A percentile compares a stretch with the other conserved stretches of the same genome.
phyloP scores from a whole-genome alignment of 192 early-diverging fungal species.

The Podila verticillata region DNA sequence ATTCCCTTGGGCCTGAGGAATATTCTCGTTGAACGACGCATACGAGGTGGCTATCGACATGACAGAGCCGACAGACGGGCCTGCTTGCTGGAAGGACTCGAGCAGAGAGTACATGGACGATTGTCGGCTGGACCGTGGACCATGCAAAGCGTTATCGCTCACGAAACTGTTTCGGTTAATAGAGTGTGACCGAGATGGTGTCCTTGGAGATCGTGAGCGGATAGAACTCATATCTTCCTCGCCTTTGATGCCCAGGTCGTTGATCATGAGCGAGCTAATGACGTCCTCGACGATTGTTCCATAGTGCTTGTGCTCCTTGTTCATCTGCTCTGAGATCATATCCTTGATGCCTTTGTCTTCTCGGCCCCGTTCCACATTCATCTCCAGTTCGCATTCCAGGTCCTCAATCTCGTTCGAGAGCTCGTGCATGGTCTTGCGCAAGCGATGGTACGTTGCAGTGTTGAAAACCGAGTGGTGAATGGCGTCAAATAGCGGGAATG shows the following conservation, averaged over 20 bases:
- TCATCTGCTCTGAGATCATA: neutral
- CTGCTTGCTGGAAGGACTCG: neutral
- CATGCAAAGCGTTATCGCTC: slow-evolving; percentile 15
- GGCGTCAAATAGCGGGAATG: slow-evolving; percentile 54
- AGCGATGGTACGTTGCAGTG: slow-evolving; percentile 37
- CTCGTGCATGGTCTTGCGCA: slow-evolving; percentile 46
- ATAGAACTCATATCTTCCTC: slow-evolving; percentile 9
- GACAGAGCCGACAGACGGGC: neutral
- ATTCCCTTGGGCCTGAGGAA: neutral
- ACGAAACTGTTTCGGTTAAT: slow-evolving; percentile 22
- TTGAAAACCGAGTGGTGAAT: slow-evolving; percentile 54
- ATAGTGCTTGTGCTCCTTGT: neutral
- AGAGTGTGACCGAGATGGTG: slow-evolving; percentile 8
- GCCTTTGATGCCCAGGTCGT: slow-evolving; percentile 30
- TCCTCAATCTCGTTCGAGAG: slow-evolving; percentile 47
- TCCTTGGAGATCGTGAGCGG: neutral
- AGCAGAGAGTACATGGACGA: slow-evolving; percentile 7
- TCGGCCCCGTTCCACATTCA: slow-evolving; percentile 4
- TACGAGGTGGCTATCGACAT: slow-evolving; percentile 15
- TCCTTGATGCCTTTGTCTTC: neutral
- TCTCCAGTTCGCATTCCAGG: slow-evolving; percentile 25
- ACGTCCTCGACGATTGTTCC: neutral
- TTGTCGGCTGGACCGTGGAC: slow-evolving; percentile 3
- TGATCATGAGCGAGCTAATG: slow-evolving; percentile 9
- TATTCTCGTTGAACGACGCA: neutral